These are phyloP conservation scores for Reticulascus tulasneorum DNA, from an alignment of 2,329 filamentous ascomycete species.

Conservation along the genomic window DNA sequence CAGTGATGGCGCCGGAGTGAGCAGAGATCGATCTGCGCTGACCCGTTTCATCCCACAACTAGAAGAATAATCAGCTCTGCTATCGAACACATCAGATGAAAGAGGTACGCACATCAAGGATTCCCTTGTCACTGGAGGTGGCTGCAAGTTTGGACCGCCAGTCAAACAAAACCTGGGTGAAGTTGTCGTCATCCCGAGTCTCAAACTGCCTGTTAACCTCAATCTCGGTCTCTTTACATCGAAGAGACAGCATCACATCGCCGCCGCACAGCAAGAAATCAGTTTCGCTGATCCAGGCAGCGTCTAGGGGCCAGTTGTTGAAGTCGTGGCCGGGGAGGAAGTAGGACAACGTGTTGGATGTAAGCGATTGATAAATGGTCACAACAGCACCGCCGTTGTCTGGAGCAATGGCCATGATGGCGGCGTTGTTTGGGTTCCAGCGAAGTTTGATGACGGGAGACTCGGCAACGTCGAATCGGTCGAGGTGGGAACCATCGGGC, in stretches of 20 bases:
- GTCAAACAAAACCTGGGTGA: slow-evolving; percentile 56
- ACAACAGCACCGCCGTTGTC: slow-evolving; percentile 50
- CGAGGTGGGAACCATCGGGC: slow-evolving; percentile 46
- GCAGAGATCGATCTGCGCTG: slow-evolving; percentile 53
- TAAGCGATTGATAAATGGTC: slow-evolving; percentile 47
- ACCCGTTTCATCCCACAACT: slow-evolving; percentile 54
- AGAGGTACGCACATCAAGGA: slow-evolving; percentile 50
- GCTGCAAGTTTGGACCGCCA: slow-evolving; percentile 48
- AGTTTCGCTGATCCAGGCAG: slow-evolving; percentile 54
- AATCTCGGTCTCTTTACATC: slow-evolving; percentile 43
- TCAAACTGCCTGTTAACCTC: slow-evolving; percentile 44
- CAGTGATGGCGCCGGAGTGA: slow-evolving; percentile 55
- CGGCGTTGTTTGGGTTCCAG: slow-evolving; percentile 54
- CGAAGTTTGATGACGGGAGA: slow-evolving; percentile 59
- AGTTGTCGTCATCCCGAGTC: slow-evolving; percentile 48
- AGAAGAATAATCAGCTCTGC: slow-evolving; percentile 4
- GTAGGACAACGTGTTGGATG: slow-evolving; percentile 42
- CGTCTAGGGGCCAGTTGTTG: slow-evolving; percentile 49
- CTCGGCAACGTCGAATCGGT: slow-evolving; percentile 54
- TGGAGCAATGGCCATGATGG: slow-evolving; percentile 55
- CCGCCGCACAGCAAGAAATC: slow-evolving; percentile 59
- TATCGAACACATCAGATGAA: too few relatives aligned
- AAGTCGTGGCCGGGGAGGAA: slow-evolving; percentile 47
- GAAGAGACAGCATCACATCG: slow-evolving; percentile 46
- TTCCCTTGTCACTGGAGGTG: slow-evolving; percentile 57